A percentile compares a stretch with the other conserved stretches of the same genome.
These are phyloP conservation scores for Coniochaeta prunicola DNA, from an alignment of 2,329 filamentous ascomycete species.

Conservation along the genomic window DNA sequence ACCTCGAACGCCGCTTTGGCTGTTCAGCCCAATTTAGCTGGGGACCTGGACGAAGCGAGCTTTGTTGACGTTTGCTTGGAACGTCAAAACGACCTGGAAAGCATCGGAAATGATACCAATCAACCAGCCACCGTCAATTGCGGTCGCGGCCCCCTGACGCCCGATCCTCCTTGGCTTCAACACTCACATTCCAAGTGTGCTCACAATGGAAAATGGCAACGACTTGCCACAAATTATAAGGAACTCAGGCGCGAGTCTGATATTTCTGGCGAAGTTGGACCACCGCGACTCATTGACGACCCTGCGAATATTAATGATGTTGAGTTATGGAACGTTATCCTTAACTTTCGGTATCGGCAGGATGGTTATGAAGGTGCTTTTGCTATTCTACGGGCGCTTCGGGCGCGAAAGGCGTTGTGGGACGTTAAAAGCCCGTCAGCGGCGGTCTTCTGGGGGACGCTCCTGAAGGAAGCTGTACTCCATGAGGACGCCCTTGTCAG, in stretches of 20 bases:
- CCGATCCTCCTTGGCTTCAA: neutral
- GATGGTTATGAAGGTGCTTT: constrained; percentile 15
- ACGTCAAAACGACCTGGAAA: neutral
- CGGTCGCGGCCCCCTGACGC: neutral
- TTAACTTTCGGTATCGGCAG: constrained; percentile 20
- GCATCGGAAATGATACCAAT: neutral
- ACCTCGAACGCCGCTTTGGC: neutral
- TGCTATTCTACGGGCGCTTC: constrained; percentile 19
- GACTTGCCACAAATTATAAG: constrained; percentile 16
- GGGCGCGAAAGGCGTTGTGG: constrained; percentile 13
- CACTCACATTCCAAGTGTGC: neutral
- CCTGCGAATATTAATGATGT: constrained; percentile 19
- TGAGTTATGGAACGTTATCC: constrained; percentile 22
- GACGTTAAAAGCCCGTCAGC: constrained; percentile 16
- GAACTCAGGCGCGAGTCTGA: constrained; percentile 18
- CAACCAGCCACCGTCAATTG: constrained; percentile 6
- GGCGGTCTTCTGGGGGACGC: constrained; percentile 18
- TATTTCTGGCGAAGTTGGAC: constrained; percentile 7
- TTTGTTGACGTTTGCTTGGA: neutral
- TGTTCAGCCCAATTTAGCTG: neutral
- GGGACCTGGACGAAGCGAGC: neutral
- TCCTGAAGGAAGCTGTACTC: constrained; percentile 25
- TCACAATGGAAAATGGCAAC: constrained; percentile 18
- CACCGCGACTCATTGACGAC: constrained; percentile 16
- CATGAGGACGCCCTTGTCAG: constrained; percentile 23